phyloP scores from a whole-genome alignment of 495 filamentous ascomycete genomes.

The Podospora comata region DNA sequence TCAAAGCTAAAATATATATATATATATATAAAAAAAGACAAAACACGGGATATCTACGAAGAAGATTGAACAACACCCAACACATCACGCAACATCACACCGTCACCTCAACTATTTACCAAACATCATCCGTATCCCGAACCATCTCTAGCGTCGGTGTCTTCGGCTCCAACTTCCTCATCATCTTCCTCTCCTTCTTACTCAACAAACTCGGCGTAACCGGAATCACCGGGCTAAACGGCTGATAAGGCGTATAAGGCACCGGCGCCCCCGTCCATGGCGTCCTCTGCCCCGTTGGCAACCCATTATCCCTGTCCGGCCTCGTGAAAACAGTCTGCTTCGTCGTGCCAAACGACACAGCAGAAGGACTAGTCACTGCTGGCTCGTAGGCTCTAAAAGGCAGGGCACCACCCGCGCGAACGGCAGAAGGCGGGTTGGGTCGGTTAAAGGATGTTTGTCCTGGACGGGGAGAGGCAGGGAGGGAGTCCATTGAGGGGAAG shows the following conservation, averaged over 20 bases:
- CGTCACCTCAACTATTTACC: conserved; percentile 35
- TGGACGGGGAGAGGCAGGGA: conserved; percentile 46
- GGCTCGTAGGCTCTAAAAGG: conserved; percentile 64
- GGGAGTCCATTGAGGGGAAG: conserved; percentile 43
- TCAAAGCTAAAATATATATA: not conserved
- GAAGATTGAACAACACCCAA: not conserved
- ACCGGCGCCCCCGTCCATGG: conserved; percentile 71
- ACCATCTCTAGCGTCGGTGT: conserved; percentile 55
- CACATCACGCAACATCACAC: not conserved
- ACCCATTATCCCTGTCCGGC: conserved; percentile 40
- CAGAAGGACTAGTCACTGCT: conserved; percentile 46
- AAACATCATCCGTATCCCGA: conserved; percentile 51
- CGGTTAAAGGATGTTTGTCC: conserved; percentile 31
- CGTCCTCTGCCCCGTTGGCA: conserved; percentile 48
- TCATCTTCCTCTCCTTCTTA: conserved; percentile 67
- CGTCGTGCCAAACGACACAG: conserved; percentile 46
- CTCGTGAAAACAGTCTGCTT: conserved; percentile 80
- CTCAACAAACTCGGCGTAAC: conserved; percentile 79
- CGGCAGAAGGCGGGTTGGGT: conserved; percentile 28
- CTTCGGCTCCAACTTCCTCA: conserved; percentile 58
- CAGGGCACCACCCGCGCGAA: conserved; percentile 49
- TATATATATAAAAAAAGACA: not conserved
- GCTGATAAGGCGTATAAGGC: conserved; percentile 90
- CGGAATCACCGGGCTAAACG: conserved; percentile 81
- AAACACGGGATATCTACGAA: conserved; percentile 6